Conservation (phyloP, 768 basidiomycete species). For the Tricholoma saponaceum region DNA sequence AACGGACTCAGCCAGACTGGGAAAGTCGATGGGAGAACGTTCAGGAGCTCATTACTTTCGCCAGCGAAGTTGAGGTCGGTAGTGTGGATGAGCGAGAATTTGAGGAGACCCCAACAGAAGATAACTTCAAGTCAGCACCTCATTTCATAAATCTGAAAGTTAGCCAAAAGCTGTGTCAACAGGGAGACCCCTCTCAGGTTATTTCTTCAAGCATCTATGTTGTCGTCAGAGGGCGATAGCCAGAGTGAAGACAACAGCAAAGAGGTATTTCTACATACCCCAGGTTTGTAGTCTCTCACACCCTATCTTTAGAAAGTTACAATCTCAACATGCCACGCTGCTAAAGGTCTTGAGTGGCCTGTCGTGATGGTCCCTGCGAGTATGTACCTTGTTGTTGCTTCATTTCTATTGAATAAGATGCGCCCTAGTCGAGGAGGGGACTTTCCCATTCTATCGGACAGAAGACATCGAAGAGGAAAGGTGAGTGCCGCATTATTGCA, state of each 20-base stretch:
- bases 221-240: slow-evolving; percentile 75
- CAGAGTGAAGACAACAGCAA: slow-evolving; percentile 43
- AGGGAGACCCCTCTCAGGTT: slow-evolving; percentile 58
- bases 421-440: slow-evolving; percentile 60
- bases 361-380: slow-evolving; percentile 79
- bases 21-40: slow-evolving; percentile 84
- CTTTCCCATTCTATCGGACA: slow-evolving; percentile 70
- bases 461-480: slow-evolving; percentile 82
- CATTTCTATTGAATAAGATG: slow-evolving; percentile 3
- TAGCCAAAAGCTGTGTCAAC: neutral
- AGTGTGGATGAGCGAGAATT: slow-evolving; percentile 5
- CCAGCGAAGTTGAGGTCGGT: slow-evolving; percentile 47
- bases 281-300: neutral
- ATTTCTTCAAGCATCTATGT: slow-evolving; percentile 78
- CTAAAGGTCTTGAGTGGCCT: slow-evolving; percentile 92
- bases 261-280: slow-evolving; percentile 6
- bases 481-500: slow-evolving; percentile 30
- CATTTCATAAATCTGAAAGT: neutral
- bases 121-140: neutral
- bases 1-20: slow-evolving; percentile 68
- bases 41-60: slow-evolving; percentile 78
- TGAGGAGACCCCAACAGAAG: neutral
- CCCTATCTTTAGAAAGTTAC: slow-evolving; percentile 60
- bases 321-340: slow-evolving; percentile 83
- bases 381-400: slow-evolving; percentile 16